phyloP scores from a whole-genome alignment of 2,329 filamentous ascomycete species.

The Colletotrichum aenigma region DNA sequence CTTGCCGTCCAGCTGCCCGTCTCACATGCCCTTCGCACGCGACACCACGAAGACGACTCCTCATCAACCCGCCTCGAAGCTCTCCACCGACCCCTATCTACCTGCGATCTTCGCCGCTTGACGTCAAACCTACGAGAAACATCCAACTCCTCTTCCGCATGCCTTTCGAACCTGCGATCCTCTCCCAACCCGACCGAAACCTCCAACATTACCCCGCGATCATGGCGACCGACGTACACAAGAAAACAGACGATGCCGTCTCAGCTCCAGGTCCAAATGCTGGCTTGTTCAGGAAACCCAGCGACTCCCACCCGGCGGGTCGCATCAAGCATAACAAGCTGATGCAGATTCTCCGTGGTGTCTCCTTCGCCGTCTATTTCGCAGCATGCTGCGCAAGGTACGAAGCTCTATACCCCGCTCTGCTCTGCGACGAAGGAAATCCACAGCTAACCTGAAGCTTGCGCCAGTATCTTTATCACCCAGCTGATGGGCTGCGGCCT shows the following conservation, averaged over 20 bases:
- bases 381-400: constrained; percentile 52
- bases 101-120: not conserved
- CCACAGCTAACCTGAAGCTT: not conserved
- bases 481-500: constrained; percentile 79
- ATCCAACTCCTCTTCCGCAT: not conserved
- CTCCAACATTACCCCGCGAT: constrained; percentile 21
- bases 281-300: constrained; percentile 14
- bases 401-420: constrained; percentile 21
- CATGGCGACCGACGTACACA: constrained; percentile 40
- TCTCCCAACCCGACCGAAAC: not conserved
- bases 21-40: constrained; percentile 17
- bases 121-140: not conserved
- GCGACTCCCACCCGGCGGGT: constrained; percentile 56
- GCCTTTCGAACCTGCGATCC: not conserved
- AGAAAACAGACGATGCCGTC: constrained; percentile 24
- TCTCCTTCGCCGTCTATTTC: constrained; percentile 60
- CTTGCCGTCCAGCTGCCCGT: constrained; percentile 3
- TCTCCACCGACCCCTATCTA: not conserved
- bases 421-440: not conserved
- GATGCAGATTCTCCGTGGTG: constrained; percentile 55
- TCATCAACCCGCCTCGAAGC: not conserved
- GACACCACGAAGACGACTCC: not conserved
- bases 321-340: constrained; percentile 54
- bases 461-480: constrained; percentile 65
- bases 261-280: constrained; percentile 22